Percentiles rank a stretch among this genome's conserved stretches.
phyloP scores from a whole-genome alignment of 1,139 yeast species.

The Kurtzmaniella quercitrusa region DNA sequence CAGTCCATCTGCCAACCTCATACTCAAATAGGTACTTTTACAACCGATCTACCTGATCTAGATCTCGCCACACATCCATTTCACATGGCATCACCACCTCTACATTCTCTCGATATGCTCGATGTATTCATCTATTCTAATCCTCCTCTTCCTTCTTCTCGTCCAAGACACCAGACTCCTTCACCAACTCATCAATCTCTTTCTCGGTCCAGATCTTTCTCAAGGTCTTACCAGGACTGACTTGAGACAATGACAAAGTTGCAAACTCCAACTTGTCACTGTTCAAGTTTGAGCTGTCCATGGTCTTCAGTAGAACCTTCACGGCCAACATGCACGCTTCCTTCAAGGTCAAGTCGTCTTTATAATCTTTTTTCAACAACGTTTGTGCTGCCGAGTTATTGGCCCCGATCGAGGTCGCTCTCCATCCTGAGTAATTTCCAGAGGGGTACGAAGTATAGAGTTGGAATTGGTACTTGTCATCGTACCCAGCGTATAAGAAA shows the following conservation, averaged over 20 bases:
- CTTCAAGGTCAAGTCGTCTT: slow-evolving; percentile 69
- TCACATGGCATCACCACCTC: background rate
- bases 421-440: slow-evolving; percentile 98
- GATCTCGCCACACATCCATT: too few species aligned
- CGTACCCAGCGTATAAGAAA: slow-evolving; percentile 93
- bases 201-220: slow-evolving; percentile 69
- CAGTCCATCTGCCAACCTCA: too few species aligned
- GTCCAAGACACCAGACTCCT: slow-evolving; percentile 66
- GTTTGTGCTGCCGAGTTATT: slow-evolving; percentile 97
- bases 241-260: slow-evolving; percentile 53
- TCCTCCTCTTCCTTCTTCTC: slow-evolving; percentile 25
- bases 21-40: too few species aligned
- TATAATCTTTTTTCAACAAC: slow-evolving; percentile 88
- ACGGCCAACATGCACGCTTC: slow-evolving; percentile 87
- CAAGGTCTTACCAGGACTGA: slow-evolving; percentile 35
- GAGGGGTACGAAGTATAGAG: slow-evolving; percentile 94
- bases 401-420: slow-evolving; percentile 95
- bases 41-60: too few species aligned
- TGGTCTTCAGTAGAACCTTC: slow-evolving; percentile 89
- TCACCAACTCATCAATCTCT: slow-evolving; percentile 72
- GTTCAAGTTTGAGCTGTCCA: slow-evolving; percentile 82
- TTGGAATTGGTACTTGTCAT: slow-evolving; percentile 86
- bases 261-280: slow-evolving; percentile 90
- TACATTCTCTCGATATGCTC: background rate
- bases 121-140: slow-evolving; percentile 2